A percentile compares a stretch with the other conserved stretches of the same genome.
Conservation (phyloP, 2,329 filamentous ascomycete genomes). For the Aspergillus aculeatinus region DNA sequence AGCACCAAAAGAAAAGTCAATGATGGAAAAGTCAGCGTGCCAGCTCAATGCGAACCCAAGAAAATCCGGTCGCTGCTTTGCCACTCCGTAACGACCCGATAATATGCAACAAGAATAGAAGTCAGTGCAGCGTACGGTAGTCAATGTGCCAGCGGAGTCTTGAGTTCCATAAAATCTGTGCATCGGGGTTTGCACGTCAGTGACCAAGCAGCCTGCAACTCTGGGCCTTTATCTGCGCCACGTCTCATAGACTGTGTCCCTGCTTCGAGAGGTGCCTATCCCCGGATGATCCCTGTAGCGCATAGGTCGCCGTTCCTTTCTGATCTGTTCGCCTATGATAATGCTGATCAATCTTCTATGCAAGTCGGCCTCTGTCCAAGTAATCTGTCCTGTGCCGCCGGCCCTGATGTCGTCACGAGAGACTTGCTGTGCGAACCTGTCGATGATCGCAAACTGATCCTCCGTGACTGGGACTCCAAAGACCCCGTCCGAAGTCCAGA, state of each 20-base stretch:
- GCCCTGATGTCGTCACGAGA: conserved; percentile 34
- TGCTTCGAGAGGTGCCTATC: conserved; percentile 2
- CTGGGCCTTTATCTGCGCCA: conserved; percentile 25
- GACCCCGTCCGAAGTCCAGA: conserved; percentile 43
- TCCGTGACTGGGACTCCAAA: conserved; percentile 44
- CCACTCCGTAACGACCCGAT: conserved; percentile 17
- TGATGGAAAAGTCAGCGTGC: conserved; percentile 3
- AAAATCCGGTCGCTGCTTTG: conserved; percentile 14
- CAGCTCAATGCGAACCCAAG: conserved; percentile 6
- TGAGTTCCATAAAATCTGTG: neutral
- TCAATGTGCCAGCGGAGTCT: conserved; percentile 2
- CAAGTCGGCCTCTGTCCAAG: conserved; percentile 47
- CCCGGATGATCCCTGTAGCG: conserved; percentile 15
- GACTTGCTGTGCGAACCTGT: conserved; percentile 41
- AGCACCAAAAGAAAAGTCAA: conserved; percentile 7
- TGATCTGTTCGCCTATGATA: conserved; percentile 48
- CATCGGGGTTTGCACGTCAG: conserved; percentile 4
- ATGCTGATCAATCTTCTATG: conserved; percentile 47
- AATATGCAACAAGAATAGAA: conserved; percentile 15
- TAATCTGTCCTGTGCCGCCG: conserved; percentile 39
- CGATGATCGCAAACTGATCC: conserved; percentile 43
- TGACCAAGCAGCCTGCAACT: neutral
- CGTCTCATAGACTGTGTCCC: conserved; percentile 26
- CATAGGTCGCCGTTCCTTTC: conserved; percentile 39
- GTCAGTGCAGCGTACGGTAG: conserved; percentile 14